A percentile compares a stretch with the other conserved stretches of the same genome.
Conservation (phyloP, 73 alveolate genomes). For the Paramecium tetraurelia region DNA sequence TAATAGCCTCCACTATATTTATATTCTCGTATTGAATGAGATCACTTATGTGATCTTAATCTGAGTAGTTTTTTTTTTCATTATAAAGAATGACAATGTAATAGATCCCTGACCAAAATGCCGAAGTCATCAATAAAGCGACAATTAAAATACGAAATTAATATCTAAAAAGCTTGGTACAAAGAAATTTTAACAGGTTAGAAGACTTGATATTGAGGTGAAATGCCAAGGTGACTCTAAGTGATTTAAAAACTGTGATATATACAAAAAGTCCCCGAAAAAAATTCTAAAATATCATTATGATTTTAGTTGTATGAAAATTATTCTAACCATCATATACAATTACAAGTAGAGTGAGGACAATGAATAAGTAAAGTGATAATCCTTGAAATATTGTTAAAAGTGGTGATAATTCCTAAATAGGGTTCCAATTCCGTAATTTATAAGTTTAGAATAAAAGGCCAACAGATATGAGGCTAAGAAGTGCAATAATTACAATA, state of each 20-base stretch:
- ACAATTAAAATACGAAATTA: not conserved
- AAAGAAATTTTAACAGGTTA: not conserved
- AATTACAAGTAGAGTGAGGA: not conserved
- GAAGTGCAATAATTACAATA: not conserved
- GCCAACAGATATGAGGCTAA: not conserved
- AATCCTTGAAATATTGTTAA: not conserved
- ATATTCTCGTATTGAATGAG: not conserved
- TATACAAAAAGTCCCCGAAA: not conserved
- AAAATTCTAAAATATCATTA: not conserved
- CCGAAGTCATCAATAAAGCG: not conserved
- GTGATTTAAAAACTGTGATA: not conserved
- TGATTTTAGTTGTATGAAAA: not conserved
- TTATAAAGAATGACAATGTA: not conserved
- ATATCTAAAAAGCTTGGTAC: not conserved
- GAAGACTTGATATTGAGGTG: not conserved
- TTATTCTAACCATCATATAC: not conserved
- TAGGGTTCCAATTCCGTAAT: not conserved
- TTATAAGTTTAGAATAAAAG: not conserved
- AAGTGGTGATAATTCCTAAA: conserved; percentile 3
- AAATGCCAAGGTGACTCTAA: conserved; percentile 7
- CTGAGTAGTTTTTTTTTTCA: not conserved
- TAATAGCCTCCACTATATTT: not conserved
- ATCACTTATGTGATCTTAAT: not conserved
- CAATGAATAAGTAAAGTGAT: not conserved
- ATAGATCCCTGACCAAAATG: conserved; percentile 28